Conservation (phyloP, 1,284 basidiomycete species). For the Cryptococcus floricola region DNA sequence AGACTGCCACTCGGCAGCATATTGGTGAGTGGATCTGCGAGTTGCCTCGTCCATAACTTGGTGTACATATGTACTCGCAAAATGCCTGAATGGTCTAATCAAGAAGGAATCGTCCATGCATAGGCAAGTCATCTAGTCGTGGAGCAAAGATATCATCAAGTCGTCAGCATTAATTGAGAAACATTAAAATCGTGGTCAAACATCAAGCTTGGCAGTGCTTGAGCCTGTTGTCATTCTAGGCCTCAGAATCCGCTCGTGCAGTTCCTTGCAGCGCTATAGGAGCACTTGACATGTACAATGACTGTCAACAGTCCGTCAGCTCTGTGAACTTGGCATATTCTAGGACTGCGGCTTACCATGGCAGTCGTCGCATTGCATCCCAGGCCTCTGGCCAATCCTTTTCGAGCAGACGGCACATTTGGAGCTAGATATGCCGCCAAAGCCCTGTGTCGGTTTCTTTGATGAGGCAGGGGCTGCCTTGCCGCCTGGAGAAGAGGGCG, state of each 20-base stretch:
- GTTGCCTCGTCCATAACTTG: too few species aligned
- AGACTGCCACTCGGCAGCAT: too few species aligned
- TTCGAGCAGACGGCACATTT: slow-evolving; percentile 80
- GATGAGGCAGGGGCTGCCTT: slow-evolving; percentile 35
- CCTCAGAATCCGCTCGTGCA: slow-evolving; percentile 46
- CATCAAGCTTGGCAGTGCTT: too few species aligned
- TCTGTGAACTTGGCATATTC: background rate
- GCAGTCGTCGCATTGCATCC: slow-evolving; percentile 85
- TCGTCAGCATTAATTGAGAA: too few species aligned
- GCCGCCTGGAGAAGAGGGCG: slow-evolving; percentile 39
- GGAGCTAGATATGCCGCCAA: background rate
- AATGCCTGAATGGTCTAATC: too few species aligned
- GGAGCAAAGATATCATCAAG: too few species aligned
- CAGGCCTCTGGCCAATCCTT: slow-evolving; percentile 75
- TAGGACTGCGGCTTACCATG: slow-evolving; percentile 54
- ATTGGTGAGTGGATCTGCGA: too few species aligned
- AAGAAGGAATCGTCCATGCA: too few species aligned
- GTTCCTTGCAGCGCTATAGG: slow-evolving; percentile 70
- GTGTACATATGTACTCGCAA: too few species aligned
- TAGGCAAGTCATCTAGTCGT: too few species aligned
- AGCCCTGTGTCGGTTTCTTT: background rate
- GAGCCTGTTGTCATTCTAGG: too few species aligned
- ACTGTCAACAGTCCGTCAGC: slow-evolving; percentile 7
- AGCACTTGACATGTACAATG: slow-evolving; percentile 77
- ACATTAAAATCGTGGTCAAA: too few species aligned